Conservation (phyloP, 768 basidiomycete species). For the Saitozyma podzolica region DNA sequence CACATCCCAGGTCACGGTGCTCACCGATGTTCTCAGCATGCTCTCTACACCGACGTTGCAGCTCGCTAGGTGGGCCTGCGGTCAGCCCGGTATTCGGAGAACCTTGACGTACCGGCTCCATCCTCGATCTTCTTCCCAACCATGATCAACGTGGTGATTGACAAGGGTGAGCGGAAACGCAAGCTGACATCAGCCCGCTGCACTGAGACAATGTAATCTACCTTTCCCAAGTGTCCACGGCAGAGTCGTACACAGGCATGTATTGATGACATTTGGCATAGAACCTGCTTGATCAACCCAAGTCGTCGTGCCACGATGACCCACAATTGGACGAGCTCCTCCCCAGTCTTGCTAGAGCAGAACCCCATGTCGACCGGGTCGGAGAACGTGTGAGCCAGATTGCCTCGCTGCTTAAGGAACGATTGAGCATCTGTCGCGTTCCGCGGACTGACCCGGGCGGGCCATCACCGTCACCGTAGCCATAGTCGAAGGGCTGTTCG, state of each 20-base stretch:
- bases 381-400: constrained; percentile 7
- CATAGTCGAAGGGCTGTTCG: constrained; percentile 1
- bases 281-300: constrained; percentile 6
- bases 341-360: constrained; percentile 11
- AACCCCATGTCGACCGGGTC: constrained; percentile 18
- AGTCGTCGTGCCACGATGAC: constrained; percentile 1
- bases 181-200: constrained; percentile 1
- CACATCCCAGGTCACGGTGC: not conserved
- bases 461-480: constrained; percentile 1
- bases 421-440: too few species aligned
- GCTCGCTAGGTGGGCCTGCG: not conserved
- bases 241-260: constrained; percentile 19
- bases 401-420: not conserved
- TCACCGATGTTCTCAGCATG: constrained; percentile 18
- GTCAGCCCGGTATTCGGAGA: too few species aligned
- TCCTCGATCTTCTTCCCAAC: constrained; percentile 15
- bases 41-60: constrained; percentile 10
- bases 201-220: not conserved
- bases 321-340: constrained; percentile 11
- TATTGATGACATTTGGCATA: constrained; percentile 10
- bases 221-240: constrained; percentile 17
- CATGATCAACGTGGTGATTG: constrained; percentile 17
- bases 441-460: not conserved
- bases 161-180: constrained; percentile 16
- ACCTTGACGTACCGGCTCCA: not conserved